Evolutionary conservation across 2,329 filamentous ascomycete species (phyloP).

Genomic region (Parascedosporium putredinis): DNA sequence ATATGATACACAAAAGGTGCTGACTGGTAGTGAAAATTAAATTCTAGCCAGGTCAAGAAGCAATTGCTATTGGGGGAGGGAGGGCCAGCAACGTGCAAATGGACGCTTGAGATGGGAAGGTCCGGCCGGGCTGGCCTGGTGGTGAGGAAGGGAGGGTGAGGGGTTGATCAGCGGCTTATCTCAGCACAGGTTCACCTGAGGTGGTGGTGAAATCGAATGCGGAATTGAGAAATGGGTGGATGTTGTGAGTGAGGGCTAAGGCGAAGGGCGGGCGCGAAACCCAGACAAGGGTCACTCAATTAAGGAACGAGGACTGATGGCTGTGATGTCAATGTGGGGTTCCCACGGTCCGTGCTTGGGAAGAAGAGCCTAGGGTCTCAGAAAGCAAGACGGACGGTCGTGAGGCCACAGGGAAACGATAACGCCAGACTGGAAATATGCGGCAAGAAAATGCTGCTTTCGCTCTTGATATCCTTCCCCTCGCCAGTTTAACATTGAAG

Average conservation of each 20-base stretch:
- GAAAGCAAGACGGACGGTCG: not conserved
- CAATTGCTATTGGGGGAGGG: not conserved
- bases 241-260: not conserved
- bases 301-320: not conserved
- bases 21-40: conserved; percentile 1
- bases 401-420: no score
- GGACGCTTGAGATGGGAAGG: not conserved
- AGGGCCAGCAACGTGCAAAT: no score
- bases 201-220: not conserved
- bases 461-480: no score
- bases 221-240: not conserved
- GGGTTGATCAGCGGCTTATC: conserved; percentile 6
- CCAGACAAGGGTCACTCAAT: not conserved
- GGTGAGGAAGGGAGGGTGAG: conserved; percentile 1
- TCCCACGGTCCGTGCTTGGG: no score
- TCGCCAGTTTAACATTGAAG: no score
- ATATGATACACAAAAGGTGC: not conserved
- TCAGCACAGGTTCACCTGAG: conserved; percentile 4
- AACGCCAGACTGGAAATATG: no score
- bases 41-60: not conserved
- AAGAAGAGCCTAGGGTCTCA: not conserved
- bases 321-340: conserved; percentile 2
- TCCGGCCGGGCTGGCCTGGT: not conserved
- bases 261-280: not conserved
- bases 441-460: no score